Percentiles rank a stretch among this genome's conserved stretches.
These are phyloP conservation scores for Colletotrichum truncatum DNA, from an alignment of 2,329 filamentous ascomycete genomes.

Conservation along the genomic window DNA sequence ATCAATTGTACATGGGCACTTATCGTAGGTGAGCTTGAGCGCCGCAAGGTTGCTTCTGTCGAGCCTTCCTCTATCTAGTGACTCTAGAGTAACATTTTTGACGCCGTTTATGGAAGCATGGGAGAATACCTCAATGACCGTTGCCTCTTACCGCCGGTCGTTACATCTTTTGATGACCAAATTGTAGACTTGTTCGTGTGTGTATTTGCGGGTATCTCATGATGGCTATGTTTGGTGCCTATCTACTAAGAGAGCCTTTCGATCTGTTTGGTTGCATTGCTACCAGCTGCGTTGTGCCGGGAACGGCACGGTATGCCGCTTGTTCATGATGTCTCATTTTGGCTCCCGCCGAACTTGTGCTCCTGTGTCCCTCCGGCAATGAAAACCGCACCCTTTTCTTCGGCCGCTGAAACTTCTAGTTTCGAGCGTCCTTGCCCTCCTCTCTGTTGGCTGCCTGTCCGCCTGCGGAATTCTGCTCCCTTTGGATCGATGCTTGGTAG, in stretches of 20 bases:
- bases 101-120: conserved; percentile 79
- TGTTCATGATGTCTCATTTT: too few relatives aligned
- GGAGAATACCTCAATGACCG: conserved; percentile 70
- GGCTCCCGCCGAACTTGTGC: too few relatives aligned
- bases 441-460: too few relatives aligned
- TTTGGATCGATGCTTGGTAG: conserved; percentile 34
- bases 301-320: too few relatives aligned
- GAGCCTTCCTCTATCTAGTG: conserved; percentile 80
- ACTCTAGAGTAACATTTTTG: conserved; percentile 62
- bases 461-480: too few relatives aligned
- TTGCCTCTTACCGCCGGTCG: conserved; percentile 79
- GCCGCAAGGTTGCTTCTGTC: conserved; percentile 56
- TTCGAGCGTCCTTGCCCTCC: too few relatives aligned
- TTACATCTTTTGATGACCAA: conserved; percentile 59
- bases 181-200: neutral
- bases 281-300: too few relatives aligned
- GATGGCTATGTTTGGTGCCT: neutral
- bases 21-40: conserved; percentile 78
- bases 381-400: too few relatives aligned
- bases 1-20: conserved; percentile 74
- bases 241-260: neutral
- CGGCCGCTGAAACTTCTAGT: too few relatives aligned
- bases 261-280: neutral
- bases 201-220: neutral
- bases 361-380: too few relatives aligned